These are phyloP conservation scores for Silene latifolia DNA, from an alignment of 148 eudicot species.

Conservation along the genomic window DNA sequence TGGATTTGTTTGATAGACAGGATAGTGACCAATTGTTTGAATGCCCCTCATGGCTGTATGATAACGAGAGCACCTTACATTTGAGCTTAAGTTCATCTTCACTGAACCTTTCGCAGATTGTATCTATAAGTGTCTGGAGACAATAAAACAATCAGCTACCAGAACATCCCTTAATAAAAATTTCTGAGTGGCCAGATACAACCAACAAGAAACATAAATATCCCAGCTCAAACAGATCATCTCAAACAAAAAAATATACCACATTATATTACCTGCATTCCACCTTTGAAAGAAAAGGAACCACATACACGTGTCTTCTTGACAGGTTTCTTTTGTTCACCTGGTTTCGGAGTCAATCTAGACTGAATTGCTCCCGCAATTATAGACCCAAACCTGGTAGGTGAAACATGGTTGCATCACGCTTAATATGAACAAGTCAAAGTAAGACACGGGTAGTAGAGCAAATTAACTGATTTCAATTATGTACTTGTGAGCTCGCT, in stretches of 20 bases:
- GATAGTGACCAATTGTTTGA: slow-evolving; percentile 66
- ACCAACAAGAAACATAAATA: slow-evolving; percentile 1
- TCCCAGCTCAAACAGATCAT: background rate
- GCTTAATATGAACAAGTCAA: background rate
- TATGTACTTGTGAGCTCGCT: background rate
- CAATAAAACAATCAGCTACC: slow-evolving; percentile 21
- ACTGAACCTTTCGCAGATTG: slow-evolving; percentile 62
- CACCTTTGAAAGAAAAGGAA: slow-evolving; percentile 92
- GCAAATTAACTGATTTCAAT: background rate
- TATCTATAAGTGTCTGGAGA: slow-evolving; percentile 73
- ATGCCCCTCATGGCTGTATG: slow-evolving; percentile 40
- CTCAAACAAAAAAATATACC: background rate
- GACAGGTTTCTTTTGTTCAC: slow-evolving; percentile 32
- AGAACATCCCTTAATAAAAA: background rate
- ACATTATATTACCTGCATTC: slow-evolving; percentile 75
- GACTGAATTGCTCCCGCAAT: slow-evolving; percentile 73
- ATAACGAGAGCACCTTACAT: slow-evolving; percentile 69
- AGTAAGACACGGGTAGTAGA: background rate
- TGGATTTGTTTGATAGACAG: slow-evolving; percentile 36
- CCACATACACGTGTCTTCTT: slow-evolving; percentile 49
- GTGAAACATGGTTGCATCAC: background rate
- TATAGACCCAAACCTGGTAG: slow-evolving; percentile 76
- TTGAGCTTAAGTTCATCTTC: slow-evolving; percentile 72
- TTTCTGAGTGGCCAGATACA: background rate
- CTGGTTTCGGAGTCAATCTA: slow-evolving; percentile 45